A percentile compares a stretch with the other conserved stretches of the same genome.
Conservation (phyloP, 108 stramenopile genomes). For the Cyclotella cryptica region DNA sequence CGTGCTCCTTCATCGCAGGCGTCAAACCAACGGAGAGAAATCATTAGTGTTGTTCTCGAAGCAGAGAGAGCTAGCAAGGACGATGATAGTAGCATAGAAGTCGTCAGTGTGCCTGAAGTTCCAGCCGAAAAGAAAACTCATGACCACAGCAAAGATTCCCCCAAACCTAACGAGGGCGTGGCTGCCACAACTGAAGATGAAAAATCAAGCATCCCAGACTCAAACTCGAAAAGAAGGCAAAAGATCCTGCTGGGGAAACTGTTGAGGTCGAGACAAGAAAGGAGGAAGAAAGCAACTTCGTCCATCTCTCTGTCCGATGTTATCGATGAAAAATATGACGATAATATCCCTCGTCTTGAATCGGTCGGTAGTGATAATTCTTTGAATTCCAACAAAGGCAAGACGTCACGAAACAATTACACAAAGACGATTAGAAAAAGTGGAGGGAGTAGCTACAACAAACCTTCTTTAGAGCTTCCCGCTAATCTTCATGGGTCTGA, state of each 20-base stretch:
- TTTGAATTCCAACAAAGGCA: neutral
- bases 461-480: neutral
- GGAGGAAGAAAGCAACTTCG: neutral
- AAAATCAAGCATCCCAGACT: neutral
- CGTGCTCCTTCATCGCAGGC: neutral
- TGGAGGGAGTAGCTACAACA: neutral
- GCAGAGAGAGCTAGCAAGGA: neutral
- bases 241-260: neutral
- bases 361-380: neutral
- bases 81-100: slow-evolving; percentile 5
- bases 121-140: neutral
- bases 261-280: neutral
- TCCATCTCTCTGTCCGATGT: neutral
- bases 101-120: neutral
- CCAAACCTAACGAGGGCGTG: neutral
- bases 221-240: slow-evolving; percentile 3
- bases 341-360: slow-evolving; percentile 3
- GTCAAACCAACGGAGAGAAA: neutral
- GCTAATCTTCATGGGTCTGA: neutral
- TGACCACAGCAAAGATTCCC: too few relatives aligned
- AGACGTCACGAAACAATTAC: neutral
- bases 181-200: neutral
- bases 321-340: neutral
- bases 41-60: neutral
- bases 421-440: neutral